These are phyloP conservation scores for Phlyctochytrium bullatum DNA, from an alignment of 192 early-diverging fungal genomes.

Conservation along the genomic window DNA sequence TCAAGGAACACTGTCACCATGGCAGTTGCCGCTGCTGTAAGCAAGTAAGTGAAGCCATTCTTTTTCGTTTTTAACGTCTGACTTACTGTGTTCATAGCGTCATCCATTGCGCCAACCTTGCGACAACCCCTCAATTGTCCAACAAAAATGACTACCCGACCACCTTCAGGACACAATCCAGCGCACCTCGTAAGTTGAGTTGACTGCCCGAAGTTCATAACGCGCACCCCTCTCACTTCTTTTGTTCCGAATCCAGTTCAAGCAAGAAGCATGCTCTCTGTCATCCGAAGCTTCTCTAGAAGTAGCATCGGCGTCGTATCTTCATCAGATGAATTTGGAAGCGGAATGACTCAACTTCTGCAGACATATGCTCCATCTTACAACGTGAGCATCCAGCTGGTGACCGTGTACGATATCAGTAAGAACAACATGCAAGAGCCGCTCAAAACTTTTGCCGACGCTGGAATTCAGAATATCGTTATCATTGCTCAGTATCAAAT, in stretches of 20 bases:
- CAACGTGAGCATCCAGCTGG: background rate
- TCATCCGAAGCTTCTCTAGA: background rate
- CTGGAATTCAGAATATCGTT: background rate
- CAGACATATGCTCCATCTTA: background rate
- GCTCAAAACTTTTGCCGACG: background rate
- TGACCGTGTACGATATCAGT: background rate
- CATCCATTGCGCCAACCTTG: background rate
- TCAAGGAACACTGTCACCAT: background rate
- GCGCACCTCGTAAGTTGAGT: background rate
- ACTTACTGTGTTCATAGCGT: no score
- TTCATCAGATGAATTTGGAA: background rate
- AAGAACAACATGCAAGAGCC: background rate
- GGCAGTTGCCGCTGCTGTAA: background rate
- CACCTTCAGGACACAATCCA: background rate
- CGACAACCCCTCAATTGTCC: background rate
- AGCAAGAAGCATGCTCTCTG: background rate
- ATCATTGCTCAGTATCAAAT: background rate
- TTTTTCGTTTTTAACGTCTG: no score
- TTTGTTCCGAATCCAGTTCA: no score
- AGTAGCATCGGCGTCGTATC: background rate
- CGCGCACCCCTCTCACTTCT: background rate
- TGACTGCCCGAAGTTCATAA: background rate
- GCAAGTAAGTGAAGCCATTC: no score
- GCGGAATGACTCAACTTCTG: background rate
- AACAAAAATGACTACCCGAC: constrained; percentile 5